Conservation (phyloP, 306 rosid genomes). For the Purshia tridentata region DNA sequence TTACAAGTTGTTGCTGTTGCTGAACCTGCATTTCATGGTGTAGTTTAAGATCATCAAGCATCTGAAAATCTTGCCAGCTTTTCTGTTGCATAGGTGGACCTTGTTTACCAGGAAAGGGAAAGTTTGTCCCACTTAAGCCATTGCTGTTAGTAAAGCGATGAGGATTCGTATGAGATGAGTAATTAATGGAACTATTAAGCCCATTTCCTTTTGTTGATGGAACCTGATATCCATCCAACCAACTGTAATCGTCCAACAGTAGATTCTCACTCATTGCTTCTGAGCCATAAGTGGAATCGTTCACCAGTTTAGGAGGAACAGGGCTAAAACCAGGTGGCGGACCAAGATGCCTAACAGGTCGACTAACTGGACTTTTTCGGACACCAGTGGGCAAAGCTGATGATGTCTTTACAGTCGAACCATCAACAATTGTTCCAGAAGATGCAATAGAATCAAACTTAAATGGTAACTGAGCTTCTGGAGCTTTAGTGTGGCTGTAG, state of each 20-base stretch:
- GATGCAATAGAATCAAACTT: constrained; percentile 45
- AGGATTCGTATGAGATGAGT: constrained; percentile 42
- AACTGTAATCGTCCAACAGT: constrained; percentile 81
- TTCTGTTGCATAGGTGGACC: constrained; percentile 64
- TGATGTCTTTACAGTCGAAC: constrained; percentile 34
- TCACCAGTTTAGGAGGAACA: constrained; percentile 53
- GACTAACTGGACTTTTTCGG: constrained; percentile 62
- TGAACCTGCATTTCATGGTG: constrained; percentile 69
- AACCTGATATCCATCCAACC: constrained; percentile 97
- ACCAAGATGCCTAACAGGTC: constrained; percentile 86
- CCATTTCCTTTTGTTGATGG: constrained; percentile 53
- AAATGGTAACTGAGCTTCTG: constrained; percentile 42
- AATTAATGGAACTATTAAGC: constrained; percentile 37
- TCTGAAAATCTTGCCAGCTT: constrained; percentile 67
- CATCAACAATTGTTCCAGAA: constrained; percentile 38
- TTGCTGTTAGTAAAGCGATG: constrained; percentile 44
- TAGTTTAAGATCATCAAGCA: constrained; percentile 53
- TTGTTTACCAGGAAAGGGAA: constrained; percentile 90
- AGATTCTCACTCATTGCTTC: constrained; percentile 56
- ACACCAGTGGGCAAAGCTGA: constrained; percentile 43
- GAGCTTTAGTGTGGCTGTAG: constrained; percentile 46
- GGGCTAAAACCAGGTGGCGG: constrained; percentile 95
- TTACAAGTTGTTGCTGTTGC: constrained; percentile 53
- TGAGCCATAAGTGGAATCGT: constrained; percentile 42
- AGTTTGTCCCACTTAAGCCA: constrained; percentile 52